phyloP scores from a whole-genome alignment of 2,329 filamentous ascomycete species.

The Beauveria australis region DNA sequence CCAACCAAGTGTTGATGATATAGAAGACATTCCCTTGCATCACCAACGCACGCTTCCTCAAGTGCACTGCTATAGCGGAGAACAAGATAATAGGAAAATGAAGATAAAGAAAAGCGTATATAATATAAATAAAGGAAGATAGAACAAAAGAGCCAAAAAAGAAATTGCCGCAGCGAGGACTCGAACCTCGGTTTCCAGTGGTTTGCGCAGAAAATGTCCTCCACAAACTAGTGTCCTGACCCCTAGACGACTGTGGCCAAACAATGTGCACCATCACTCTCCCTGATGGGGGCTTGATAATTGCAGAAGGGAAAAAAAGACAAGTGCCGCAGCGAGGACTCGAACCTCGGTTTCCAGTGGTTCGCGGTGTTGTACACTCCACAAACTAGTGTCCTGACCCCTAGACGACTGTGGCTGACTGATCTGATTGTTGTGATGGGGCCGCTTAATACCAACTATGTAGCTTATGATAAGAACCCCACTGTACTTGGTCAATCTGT shows the following conservation, averaged over 20 bases:
- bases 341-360: conserved; percentile 24
- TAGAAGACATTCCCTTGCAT: no score
- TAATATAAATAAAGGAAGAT: no score
- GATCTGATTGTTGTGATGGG: conserved; percentile 1
- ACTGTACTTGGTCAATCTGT: background rate
- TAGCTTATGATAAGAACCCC: background rate
- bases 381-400: conserved; percentile 24
- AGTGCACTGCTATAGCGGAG: no score
- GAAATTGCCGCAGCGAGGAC: conserved; percentile 12
- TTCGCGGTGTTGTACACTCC: conserved; percentile 13
- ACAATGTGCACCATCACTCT: background rate
- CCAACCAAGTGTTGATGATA: no score
- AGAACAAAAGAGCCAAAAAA: no score
- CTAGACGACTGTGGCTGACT: conserved; percentile 19
- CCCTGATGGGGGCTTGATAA: no score
- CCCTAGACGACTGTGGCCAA: conserved; percentile 20
- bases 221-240: conserved; percentile 25
- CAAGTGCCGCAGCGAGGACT: conserved; percentile 14
- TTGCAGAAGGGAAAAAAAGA: background rate
- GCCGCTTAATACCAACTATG: background rate
- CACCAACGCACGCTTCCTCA: no score
- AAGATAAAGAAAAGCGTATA: no score
- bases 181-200: conserved; percentile 25
- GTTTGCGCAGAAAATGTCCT: conserved; percentile 1
- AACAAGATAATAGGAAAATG: no score